A percentile compares a stretch with the other conserved stretches of the same genome.
Conservation (phyloP, 2,329 filamentous ascomycete species). For the Triangularia verruculosa region DNA sequence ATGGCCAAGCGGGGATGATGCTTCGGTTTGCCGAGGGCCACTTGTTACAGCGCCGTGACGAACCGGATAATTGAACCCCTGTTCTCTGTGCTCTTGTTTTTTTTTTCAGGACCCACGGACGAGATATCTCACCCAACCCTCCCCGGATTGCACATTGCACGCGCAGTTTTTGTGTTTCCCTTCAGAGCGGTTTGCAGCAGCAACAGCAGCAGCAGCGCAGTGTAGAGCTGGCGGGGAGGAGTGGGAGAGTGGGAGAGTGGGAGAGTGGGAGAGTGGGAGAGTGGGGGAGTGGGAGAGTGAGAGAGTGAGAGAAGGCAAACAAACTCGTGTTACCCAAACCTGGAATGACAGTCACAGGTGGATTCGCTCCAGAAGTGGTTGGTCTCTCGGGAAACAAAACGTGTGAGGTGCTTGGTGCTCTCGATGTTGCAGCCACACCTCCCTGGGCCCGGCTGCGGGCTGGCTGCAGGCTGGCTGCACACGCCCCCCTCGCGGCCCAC, state of each 20-base stretch:
- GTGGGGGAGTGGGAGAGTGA: not conserved
- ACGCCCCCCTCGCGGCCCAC: slow-evolving; percentile 8
- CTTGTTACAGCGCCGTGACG: slow-evolving; percentile 1
- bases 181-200: not conserved
- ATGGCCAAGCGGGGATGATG: slow-evolving; percentile 1
- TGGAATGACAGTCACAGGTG: too few relatives aligned
- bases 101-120: not conserved
- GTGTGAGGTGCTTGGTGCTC: slow-evolving; percentile 14
- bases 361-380: not conserved
- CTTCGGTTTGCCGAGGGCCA: slow-evolving; percentile 18
- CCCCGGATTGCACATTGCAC: too few relatives aligned
- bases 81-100: not conserved
- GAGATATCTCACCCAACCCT: not conserved
- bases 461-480: too few relatives aligned
- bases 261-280: not conserved
- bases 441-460: slow-evolving; percentile 7
- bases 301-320: not conserved
- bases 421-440: slow-evolving; percentile 13
- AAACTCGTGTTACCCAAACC: not conserved
- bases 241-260: not conserved
- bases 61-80: slow-evolving; percentile 20
- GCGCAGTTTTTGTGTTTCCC: not conserved
- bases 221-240: not conserved
- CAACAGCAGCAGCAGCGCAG: not conserved
- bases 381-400: slow-evolving; percentile 17